phyloP scores from a whole-genome alignment of 352 stramenopile genomes.

The Aphanomyces cochlioides region DNA sequence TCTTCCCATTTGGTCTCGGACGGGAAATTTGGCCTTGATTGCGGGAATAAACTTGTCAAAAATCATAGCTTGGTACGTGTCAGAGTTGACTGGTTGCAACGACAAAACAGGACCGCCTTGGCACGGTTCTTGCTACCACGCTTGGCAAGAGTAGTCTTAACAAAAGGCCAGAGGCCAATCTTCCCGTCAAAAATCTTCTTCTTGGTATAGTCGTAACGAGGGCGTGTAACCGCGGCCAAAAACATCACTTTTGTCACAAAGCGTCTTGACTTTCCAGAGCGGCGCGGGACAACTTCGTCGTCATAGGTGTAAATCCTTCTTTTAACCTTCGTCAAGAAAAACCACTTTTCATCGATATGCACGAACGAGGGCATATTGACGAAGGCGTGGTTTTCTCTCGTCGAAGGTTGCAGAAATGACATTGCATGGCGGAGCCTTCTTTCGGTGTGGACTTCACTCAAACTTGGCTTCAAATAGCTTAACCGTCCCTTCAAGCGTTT shows the following conservation, averaged over 20 bases:
- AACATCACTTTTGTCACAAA: neutral
- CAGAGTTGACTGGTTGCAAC: neutral
- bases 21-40: constrained; percentile 3
- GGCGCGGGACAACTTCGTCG: neutral
- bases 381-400: neutral
- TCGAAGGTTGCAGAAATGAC: neutral
- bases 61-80: neutral
- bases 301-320: neutral
- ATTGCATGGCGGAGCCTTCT: neutral
- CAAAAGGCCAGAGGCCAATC: constrained; percentile 1
- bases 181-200: constrained; percentile 4
- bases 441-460: neutral
- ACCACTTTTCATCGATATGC: neutral
- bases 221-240: neutral
- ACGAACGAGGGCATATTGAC: neutral
- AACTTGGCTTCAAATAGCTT: neutral
- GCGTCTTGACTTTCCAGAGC: neutral
- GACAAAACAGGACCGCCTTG: neutral
- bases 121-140: neutral
- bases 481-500: neutral
- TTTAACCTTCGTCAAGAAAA: neutral
- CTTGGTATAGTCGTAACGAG: neutral
- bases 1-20: neutral
- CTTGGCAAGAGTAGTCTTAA: neutral
- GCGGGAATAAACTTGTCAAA: neutral